Base-by-base conservation (phyloP, 2,329 filamentous ascomycete genomes). In the Dactylellina drechsleri region DNA sequence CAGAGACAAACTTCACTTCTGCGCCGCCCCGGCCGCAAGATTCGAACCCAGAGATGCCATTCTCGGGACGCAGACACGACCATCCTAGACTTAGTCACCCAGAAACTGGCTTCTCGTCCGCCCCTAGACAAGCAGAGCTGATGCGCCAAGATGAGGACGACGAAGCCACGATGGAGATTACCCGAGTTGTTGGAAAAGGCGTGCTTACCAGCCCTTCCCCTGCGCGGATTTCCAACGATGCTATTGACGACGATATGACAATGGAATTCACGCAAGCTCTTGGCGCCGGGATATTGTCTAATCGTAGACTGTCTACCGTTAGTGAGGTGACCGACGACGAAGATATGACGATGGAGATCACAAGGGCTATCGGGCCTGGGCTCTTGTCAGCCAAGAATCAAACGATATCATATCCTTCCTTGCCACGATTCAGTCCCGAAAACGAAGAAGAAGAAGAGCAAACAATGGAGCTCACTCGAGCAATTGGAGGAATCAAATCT, bases 211-310 rank as follows among this genome's bases (percentile, higher is more conserved):
- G 66, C 28, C 66, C 72, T 47, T 70, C 66, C 8, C 65, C 66
- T 7, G 53, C 53, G 2, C 40, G 71, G 31, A 40, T 36, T 40
- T 40, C 43, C 20, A 77, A 60, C 54, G n/a, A 56, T 43, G 16
- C 56, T 72, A 85, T 62, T 58, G 86, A 90, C 52, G 88, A 90
- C 77, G 90, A 93, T 56, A 88, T 92, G 85, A 91, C 91, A 0
- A 92, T 93, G 90, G 91, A 92, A 79, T 85, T 93, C 73, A 92
- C 89, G 0, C 87, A 88, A 4, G 88, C 88, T 40, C 85, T 90
- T 77, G 88, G 88, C 1, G 47, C 66, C 4, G 72, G 72, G 36
- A 76, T 76, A 26, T 52, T 76, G 20, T 31, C 36, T 6, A 70
- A 76, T 58, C 20, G 80, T 80, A 72, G 71, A 50, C 26, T 75